Evolutionary conservation across 164 flowering plant species (phyloP).

Genomic region (Dillenia suffruticosa): DNA sequence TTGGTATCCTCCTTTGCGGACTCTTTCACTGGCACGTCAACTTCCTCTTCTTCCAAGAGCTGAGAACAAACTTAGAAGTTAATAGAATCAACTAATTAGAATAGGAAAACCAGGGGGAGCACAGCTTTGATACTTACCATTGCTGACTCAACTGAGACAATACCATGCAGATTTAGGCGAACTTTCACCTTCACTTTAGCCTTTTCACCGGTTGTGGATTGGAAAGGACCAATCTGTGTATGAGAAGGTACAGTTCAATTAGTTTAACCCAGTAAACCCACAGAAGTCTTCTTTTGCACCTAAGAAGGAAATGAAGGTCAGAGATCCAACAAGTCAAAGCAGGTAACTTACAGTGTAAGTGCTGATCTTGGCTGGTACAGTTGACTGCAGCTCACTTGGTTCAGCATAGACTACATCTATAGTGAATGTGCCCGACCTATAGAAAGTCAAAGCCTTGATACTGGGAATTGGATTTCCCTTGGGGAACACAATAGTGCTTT

Average conservation of each 20-base stretch:
- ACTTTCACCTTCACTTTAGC: constrained; percentile 80
- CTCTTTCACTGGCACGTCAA: constrained; percentile 72
- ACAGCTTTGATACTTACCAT: constrained; percentile 44
- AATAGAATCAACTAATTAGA: neutral
- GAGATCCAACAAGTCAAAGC: neutral
- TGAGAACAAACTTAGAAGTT: constrained; percentile 13
- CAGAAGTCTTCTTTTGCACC: too few relatives aligned
- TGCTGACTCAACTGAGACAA: constrained; percentile 84
- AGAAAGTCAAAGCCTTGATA: constrained; percentile 76
- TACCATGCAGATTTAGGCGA: constrained; percentile 78
- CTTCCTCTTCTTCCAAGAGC: constrained; percentile 85
- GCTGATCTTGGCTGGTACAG: constrained; percentile 58
- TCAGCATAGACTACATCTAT: constrained; percentile 79
- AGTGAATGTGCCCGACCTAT: constrained; percentile 62
- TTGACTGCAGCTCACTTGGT: constrained; percentile 49
- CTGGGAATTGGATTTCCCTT: constrained; percentile 85
- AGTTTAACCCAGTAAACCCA: too few relatives aligned
- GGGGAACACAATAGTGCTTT: constrained; percentile 68
- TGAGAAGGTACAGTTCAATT: too few relatives aligned
- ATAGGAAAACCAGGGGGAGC: neutral
- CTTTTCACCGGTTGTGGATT: constrained; percentile 62
- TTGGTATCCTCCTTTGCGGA: constrained; percentile 45
- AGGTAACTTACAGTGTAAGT: constrained; percentile 54
- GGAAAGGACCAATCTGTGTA: constrained; percentile 82
- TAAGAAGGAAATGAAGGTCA: too few relatives aligned